Evolutionary conservation across 1,284 basidiomycete genomes (phyloP), one percentile per base, ranked within the genome.

Genomic region (Papiliotrema fonsecae): DNA sequence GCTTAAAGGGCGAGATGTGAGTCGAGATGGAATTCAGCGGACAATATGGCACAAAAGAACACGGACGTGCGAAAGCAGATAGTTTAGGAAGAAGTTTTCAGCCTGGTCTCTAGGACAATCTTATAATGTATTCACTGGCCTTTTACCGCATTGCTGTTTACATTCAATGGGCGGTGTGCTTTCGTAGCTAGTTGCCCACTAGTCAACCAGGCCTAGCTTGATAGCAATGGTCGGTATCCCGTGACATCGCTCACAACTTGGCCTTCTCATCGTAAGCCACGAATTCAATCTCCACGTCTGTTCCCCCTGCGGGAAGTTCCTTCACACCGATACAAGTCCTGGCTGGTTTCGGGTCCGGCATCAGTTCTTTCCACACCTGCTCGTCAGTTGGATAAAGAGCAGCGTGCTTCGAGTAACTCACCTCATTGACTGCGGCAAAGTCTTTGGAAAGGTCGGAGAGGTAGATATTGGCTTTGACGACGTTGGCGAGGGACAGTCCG

Each of bases 231-330:
- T n/a, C n/a, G n/a, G n/a, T n/a, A n/a, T n/a, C n/a, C 16, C 30
- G 10, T 31, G 11, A 18, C 10, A 7, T 42, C 41, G 37, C 37
- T 39, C 16, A 39, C 18, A 42, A 24, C 40, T 30, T 42, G 4
- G 40, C 26, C 36, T 50, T 56, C 26, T 59, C 65, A 37, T 67
- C 62, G 49, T 65, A 69, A 25, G 82, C 82, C 31, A 81, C 75
- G 54, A 82, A 83, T 60, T 85, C 84, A 38, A 85, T 81, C 73
- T 84, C 82, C 27, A 85, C 78, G 52, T 77, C 77, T 2, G 81
- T 82, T 11, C 79, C 79, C 21, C 68, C 66, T 44, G 81, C 57
- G 0, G 84, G 82, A 14, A 86, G 76, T 19, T 76, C 67, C 2
- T 76, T 78, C 16, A 85, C 83, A 4, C 82, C 83, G 35, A 86